Conservation (phyloP, 805 yeast species). For the Wickerhamiella spandovensis region DNA sequence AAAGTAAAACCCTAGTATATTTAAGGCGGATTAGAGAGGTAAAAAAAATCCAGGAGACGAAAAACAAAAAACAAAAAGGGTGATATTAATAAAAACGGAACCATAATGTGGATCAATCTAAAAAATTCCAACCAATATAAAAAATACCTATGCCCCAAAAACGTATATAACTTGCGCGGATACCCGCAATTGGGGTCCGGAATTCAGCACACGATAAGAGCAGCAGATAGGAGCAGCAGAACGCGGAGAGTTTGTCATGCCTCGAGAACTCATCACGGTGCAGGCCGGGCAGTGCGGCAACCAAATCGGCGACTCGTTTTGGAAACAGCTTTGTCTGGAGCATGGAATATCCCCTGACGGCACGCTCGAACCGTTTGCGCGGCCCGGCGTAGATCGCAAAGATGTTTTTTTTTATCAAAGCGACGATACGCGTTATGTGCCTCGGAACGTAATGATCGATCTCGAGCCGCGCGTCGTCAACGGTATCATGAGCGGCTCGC, state of each 20-base stretch:
- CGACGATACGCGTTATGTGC: conserved; percentile 69
- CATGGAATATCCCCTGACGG: conserved; percentile 74
- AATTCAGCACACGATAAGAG: no score
- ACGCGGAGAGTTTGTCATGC: conserved; percentile 15
- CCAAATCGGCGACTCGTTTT: conserved; percentile 84
- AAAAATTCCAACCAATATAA: no score
- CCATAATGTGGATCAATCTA: no score
- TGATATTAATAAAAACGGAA: no score
- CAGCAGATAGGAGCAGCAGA: no score
- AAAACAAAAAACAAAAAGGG: no score
- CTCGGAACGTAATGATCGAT: conserved; percentile 75
- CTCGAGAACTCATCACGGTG: conserved; percentile 26
- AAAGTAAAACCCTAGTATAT: no score
- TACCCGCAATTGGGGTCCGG: no score
- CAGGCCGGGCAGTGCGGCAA: conserved; percentile 86
- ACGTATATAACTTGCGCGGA: no score
- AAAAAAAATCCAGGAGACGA: no score
- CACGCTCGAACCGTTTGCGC: conserved; percentile 29
- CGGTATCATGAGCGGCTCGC: conserved; percentile 38
- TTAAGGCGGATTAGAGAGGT: no score
- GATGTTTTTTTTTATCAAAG: conserved; percentile 70
- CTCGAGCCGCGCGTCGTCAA: conserved; percentile 75
- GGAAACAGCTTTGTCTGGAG: conserved; percentile 78
- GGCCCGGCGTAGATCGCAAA: conserved; percentile 50
- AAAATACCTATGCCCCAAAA: no score